Conservation (phyloP, 2,329 filamentous ascomycete species). For the Penicillium sp. region DNA sequence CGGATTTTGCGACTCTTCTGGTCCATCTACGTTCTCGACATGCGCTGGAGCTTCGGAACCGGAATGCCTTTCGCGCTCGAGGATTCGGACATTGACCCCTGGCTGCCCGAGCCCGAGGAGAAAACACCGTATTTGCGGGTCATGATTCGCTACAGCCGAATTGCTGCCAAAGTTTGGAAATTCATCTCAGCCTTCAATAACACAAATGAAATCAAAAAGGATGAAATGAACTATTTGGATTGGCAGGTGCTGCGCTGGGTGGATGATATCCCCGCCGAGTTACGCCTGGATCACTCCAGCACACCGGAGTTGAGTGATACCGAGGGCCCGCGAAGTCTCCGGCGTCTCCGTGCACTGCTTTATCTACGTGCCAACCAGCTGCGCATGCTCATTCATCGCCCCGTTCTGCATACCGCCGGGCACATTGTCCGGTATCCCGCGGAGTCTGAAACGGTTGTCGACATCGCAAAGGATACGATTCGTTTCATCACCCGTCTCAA, state of each 20-base stretch:
- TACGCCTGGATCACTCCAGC: slow-evolving; percentile 58
- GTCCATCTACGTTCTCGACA: slow-evolving; percentile 82
- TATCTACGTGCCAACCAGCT: slow-evolving; percentile 88
- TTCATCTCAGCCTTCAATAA: slow-evolving; percentile 71
- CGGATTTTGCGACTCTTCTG: slow-evolving; percentile 75
- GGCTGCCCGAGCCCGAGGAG: slow-evolving; percentile 68
- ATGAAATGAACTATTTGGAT: slow-evolving; percentile 77
- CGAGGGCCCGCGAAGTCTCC: slow-evolving; percentile 57
- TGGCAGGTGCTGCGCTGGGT: slow-evolving; percentile 84
- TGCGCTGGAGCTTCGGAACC: slow-evolving; percentile 82
- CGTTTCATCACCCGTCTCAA: slow-evolving; percentile 60
- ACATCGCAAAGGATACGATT: slow-evolving; percentile 64
- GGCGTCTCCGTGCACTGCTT: slow-evolving; percentile 75
- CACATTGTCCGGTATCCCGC: slow-evolving; percentile 73
- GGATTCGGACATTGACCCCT: slow-evolving; percentile 78
- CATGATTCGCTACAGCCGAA: slow-evolving; percentile 80
- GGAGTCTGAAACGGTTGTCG: slow-evolving; percentile 67
- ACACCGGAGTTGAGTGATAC: slow-evolving; percentile 43
- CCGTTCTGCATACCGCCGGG: slow-evolving; percentile 70
- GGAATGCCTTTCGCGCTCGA: slow-evolving; percentile 81
- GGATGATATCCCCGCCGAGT: slow-evolving; percentile 61
- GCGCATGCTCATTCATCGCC: slow-evolving; percentile 82
- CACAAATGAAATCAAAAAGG: slow-evolving; percentile 63
- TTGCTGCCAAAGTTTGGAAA: slow-evolving; percentile 82
- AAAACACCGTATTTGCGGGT: slow-evolving; percentile 69